These are phyloP conservation scores for Aureobasidium sp. DNA, from an alignment of 2,329 filamentous ascomycete genomes.

Conservation along the genomic window DNA sequence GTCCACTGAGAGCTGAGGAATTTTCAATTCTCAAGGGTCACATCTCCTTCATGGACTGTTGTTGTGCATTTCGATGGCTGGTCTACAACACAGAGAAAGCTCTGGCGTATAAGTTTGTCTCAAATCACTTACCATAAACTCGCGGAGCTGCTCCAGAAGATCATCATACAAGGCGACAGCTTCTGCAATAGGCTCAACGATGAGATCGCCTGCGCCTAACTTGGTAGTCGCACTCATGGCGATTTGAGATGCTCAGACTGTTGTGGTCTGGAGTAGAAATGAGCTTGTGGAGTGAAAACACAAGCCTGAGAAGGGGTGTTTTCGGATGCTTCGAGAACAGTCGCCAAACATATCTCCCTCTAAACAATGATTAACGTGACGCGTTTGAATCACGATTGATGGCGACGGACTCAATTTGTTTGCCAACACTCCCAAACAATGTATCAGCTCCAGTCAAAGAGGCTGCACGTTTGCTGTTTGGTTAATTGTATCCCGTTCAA, in stretches of 20 bases:
- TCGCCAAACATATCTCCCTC: not conserved
- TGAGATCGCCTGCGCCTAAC: not conserved
- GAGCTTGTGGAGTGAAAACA: not conserved
- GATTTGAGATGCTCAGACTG: not conserved
- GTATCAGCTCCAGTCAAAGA: too few species aligned
- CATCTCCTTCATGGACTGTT: too few species aligned
- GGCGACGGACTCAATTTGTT: not conserved
- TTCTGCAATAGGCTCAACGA: not conserved
- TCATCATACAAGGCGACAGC: not conserved
- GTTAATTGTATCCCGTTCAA: too few species aligned
- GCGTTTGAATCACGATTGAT: not conserved
- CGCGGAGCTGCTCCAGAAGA: not conserved
- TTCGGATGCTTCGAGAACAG: not conserved
- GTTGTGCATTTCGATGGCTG: too few species aligned
- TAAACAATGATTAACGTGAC: not conserved
- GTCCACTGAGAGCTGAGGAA: too few species aligned
- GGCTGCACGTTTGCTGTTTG: too few species aligned
- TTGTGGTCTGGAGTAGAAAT: not conserved
- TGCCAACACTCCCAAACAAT: not conserved
- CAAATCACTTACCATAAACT: not conserved
- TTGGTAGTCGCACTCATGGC: not conserved
- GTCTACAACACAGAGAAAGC: too few species aligned
- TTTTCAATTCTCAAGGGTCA: too few species aligned
- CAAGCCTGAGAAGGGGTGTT: not conserved
- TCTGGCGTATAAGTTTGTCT: too few species aligned